Conservation (phyloP, 352 stramenopile species). For the Blastocystis sp. region DNA sequence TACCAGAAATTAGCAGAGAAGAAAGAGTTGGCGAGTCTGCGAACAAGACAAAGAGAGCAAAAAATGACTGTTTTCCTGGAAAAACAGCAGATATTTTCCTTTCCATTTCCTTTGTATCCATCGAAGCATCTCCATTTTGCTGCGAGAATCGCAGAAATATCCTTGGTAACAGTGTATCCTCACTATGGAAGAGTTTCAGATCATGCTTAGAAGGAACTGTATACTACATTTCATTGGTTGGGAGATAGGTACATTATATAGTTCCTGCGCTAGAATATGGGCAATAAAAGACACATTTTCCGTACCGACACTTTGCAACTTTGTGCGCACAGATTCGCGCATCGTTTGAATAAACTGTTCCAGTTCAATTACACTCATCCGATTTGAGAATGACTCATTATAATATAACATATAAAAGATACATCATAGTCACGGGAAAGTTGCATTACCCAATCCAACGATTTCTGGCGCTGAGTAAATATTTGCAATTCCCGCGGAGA, state of each 20-base stretch:
- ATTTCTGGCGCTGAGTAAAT: slow-evolving; percentile 11
- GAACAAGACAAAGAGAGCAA: slow-evolving; percentile 29
- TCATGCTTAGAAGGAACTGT: neutral
- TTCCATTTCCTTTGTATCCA: neutral
- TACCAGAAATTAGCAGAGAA: neutral
- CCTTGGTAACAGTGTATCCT: neutral
- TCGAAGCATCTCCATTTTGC: neutral
- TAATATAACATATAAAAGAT: neutral
- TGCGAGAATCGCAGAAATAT: neutral
- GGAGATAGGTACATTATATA: neutral
- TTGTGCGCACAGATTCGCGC: neutral
- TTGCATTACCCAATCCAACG: slow-evolving; percentile 9
- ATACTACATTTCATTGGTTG: neutral
- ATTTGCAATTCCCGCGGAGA: slow-evolving; percentile 1
- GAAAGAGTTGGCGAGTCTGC: neutral
- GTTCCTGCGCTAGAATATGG: slow-evolving; percentile 3
- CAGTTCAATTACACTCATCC: neutral
- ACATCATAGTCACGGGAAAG: slow-evolving; percentile 43
- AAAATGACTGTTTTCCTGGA: slow-evolving; percentile 47
- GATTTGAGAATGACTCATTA: neutral
- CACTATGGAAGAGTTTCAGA: neutral
- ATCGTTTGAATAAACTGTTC: neutral
- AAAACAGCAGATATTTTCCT: neutral
- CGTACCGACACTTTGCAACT: neutral
- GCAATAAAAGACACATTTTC: slow-evolving; percentile 29